A percentile compares a stretch with the other conserved stretches of the same genome.
Evolutionary conservation across 495 filamentous ascomycete genomes (phyloP).

Genomic region (Mytilinidion resinicola): DNA sequence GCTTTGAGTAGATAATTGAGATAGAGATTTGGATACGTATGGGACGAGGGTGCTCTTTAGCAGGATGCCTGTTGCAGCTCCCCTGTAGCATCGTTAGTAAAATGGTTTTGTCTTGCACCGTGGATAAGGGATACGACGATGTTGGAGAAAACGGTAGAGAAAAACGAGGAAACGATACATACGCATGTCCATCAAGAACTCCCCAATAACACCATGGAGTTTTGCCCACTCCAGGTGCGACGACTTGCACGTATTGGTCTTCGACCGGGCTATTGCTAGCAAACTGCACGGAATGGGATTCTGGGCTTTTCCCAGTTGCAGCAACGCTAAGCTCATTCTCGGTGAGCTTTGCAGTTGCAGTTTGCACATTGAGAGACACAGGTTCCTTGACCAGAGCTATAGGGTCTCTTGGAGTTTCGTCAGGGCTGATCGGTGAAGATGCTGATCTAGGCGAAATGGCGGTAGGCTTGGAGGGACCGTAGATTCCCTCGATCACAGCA

Average conservation of each 20-base stretch:
- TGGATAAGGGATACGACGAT: slow-evolving; percentile 9
- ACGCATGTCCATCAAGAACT: slow-evolving; percentile 49
- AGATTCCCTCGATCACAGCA: too few species aligned
- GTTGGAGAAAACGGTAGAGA: slow-evolving; percentile 35
- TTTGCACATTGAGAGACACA: not conserved
- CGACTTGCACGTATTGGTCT: slow-evolving; percentile 11
- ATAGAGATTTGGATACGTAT: not conserved
- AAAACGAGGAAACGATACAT: slow-evolving; percentile 39
- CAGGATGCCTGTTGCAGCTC: not conserved
- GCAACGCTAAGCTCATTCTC: not conserved
- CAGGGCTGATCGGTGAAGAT: too few species aligned
- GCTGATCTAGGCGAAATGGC: too few species aligned
- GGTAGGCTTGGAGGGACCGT: too few species aligned
- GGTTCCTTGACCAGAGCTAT: not conserved
- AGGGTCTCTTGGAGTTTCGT: too few species aligned
- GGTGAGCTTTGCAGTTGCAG: not conserved
- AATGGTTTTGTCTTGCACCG: too few species aligned
- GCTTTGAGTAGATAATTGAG: not conserved
- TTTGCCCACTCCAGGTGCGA: slow-evolving; percentile 9
- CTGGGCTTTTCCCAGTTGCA: not conserved
- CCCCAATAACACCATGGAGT: slow-evolving; percentile 43
- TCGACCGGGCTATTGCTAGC: slow-evolving; percentile 1
- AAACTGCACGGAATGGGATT: not conserved
- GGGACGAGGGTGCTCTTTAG: not conserved
- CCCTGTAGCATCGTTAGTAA: not conserved